Evolutionary conservation across 768 basidiomycete genomes (phyloP).

Genomic region (Astraeus odoratus): DNA sequence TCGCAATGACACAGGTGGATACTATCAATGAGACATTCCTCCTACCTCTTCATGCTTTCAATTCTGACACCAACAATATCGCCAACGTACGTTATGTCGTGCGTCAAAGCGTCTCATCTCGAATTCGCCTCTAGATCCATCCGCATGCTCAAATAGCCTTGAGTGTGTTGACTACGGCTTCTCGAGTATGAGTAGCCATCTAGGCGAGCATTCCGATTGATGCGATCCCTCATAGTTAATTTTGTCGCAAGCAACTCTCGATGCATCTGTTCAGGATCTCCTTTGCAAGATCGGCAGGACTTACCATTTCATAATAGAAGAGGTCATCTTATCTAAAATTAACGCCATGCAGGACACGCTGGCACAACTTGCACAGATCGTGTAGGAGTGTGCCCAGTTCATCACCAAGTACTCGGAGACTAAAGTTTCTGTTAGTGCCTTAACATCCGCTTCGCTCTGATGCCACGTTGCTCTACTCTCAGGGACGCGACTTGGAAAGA

Average conservation of each 20-base stretch:
- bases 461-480: neutral
- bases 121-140: neutral
- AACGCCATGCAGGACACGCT: neutral
- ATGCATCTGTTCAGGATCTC: neutral
- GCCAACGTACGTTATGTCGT: neutral
- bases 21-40: neutral
- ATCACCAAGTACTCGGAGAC: constrained; percentile 20
- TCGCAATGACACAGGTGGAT: neutral
- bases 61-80: neutral
- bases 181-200: neutral
- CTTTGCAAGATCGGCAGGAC: neutral
- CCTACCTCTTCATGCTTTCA: neutral
- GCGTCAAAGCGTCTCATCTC: neutral
- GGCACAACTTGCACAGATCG: constrained; percentile 9
- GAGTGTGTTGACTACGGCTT: neutral
- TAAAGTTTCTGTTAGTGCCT: constrained; percentile 15
- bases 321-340: neutral
- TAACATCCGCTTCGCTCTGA: neutral
- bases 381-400: constrained; percentile 22
- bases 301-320: neutral
- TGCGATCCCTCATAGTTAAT: neutral
- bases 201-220: neutral
- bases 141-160: neutral
- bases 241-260: neutral
- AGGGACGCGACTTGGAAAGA: neutral